Evolutionary conservation across 805 yeast genomes (phyloP).

Genomic region (Starmerella geochares): DNA sequence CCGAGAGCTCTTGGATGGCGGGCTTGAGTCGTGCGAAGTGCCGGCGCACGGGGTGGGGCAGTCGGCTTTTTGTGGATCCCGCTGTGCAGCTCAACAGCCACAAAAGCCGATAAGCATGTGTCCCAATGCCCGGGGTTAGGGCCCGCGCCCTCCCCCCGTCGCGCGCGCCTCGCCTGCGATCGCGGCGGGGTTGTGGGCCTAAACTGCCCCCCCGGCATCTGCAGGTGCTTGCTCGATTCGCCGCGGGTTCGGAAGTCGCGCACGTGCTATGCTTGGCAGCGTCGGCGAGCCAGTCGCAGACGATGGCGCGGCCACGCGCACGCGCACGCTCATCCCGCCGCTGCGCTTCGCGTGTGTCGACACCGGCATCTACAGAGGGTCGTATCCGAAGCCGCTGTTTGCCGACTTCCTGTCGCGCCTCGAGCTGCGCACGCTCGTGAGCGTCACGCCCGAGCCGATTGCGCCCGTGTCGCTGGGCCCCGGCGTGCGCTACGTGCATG

Average conservation of each 20-base stretch:
- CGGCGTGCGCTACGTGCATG: constrained; percentile 60
- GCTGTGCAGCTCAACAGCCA: background rate
- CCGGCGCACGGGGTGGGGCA: no score
- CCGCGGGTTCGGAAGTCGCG: background rate
- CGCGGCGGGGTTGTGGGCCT: background rate
- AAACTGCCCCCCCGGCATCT: no score
- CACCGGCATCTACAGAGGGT: constrained; percentile 66
- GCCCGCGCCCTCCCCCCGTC: background rate
- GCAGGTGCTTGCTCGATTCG: background rate
- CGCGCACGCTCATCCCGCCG: constrained; percentile 37
- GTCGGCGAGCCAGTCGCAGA: background rate
- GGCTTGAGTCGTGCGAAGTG: background rate
- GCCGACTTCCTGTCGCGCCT: constrained; percentile 56
- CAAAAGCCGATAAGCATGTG: constrained; percentile 1
- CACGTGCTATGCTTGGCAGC: background rate
- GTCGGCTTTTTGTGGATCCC: background rate
- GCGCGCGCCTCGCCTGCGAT: background rate
- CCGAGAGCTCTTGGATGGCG: no score
- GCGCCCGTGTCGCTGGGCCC: constrained; percentile 7
- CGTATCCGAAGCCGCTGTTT: constrained; percentile 73
- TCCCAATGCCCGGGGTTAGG: background rate
- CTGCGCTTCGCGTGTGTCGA: constrained; percentile 64
- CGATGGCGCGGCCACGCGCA: background rate
- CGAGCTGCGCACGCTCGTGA: constrained; percentile 58
- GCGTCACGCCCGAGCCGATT: constrained; percentile 72